These are phyloP conservation scores for Pichia thaimueangensis DNA, from an alignment of 805 yeast genomes.

Conservation along the genomic window DNA sequence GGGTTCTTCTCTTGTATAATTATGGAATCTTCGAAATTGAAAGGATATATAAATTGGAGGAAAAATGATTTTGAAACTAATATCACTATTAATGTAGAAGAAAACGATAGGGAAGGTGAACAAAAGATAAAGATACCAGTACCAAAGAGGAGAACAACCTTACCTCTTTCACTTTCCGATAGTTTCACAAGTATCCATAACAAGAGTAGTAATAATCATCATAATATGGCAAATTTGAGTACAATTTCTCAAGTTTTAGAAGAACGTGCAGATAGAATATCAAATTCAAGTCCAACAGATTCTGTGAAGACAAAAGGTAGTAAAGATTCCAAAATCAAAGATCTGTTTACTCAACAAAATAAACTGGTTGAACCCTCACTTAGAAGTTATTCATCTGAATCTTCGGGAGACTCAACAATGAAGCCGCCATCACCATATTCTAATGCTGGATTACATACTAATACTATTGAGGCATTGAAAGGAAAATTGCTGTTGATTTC, in stretches of 20 bases:
- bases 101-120: no score
- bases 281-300: no score
- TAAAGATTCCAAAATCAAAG: neutral
- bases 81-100: neutral
- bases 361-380: no score
- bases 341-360: neutral
- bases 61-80: neutral
- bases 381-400: no score
- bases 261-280: no score
- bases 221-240: no score
- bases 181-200: no score
- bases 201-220: no score
- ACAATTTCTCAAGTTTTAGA: no score
- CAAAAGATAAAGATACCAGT: neutral
- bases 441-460: constrained; percentile 3
- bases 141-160: no score
- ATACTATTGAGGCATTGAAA: constrained; percentile 8
- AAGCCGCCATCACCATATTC: constrained; percentile 5
- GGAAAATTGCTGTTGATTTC: constrained; percentile 23
- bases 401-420: neutral
- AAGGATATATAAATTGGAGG: constrained; percentile 7
- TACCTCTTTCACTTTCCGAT: no score
- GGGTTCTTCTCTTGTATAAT: constrained; percentile 23
- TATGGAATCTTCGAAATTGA: constrained; percentile 15
- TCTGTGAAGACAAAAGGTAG: no score